Percentiles rank a stretch among this genome's conserved stretches.
These are phyloP conservation scores for Globisporangium paroecandrum DNA, from an alignment of 352 stramenopile species.

Conservation along the genomic window DNA sequence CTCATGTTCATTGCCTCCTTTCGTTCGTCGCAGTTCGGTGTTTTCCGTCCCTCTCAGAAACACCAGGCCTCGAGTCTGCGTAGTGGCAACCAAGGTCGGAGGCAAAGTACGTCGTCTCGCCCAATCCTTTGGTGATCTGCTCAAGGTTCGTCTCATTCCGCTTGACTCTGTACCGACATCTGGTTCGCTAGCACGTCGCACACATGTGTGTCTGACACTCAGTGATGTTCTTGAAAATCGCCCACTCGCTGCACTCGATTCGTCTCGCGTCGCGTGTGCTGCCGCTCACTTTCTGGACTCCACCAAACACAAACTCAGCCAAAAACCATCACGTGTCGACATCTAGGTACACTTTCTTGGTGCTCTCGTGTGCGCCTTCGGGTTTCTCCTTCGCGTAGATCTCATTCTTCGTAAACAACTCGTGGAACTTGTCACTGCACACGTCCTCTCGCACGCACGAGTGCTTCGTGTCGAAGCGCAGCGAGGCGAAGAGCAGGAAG, in stretches of 20 bases:
- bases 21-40: background rate
- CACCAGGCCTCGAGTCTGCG: background rate
- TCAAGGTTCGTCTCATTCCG: background rate
- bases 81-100: background rate
- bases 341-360: conserved; percentile 1
- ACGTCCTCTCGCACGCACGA: conserved; percentile 40
- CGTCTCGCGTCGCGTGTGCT: background rate
- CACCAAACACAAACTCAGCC: background rate
- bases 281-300: background rate
- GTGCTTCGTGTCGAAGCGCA: conserved; percentile 48
- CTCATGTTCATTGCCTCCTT: background rate
- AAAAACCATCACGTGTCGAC: conserved; percentile 9
- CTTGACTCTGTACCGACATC: background rate
- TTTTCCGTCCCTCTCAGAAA: background rate
- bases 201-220: background rate
- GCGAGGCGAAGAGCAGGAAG: conserved; percentile 55
- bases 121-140: background rate
- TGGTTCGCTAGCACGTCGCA: background rate
- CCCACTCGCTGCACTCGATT: background rate
- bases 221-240: background rate
- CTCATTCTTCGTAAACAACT: conserved; percentile 32
- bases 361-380: background rate
- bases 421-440: conserved; percentile 36
- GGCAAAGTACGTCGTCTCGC: background rate
- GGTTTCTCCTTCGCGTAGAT: conserved; percentile 3